Evolutionary conservation across 345 rosid species (phyloP).

Genomic region (Populus simonii): DNA sequence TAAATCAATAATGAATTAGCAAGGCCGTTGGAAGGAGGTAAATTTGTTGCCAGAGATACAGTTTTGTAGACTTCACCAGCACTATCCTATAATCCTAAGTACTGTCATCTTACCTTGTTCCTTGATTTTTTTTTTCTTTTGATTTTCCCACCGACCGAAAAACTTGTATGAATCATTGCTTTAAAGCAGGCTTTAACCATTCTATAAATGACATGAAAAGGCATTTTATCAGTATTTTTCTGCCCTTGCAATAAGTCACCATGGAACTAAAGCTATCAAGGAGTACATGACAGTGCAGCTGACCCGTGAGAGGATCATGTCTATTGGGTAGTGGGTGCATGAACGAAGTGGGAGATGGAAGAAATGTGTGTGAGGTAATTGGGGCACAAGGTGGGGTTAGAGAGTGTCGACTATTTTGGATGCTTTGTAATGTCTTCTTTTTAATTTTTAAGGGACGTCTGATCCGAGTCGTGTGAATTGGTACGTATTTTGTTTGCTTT

Average conservation of each 20-base stretch:
- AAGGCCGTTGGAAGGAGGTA: not conserved
- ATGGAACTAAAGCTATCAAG: constrained; percentile 1
- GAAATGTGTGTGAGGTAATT: not conserved
- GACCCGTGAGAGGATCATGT: constrained; percentile 7
- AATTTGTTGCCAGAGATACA: not conserved
- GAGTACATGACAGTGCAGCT: constrained; percentile 2
- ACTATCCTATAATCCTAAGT: not conserved
- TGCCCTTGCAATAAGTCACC: not conserved
- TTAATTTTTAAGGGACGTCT: constrained; percentile 14
- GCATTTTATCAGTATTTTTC: not conserved
- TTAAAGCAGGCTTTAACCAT: not conserved
- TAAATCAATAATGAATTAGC: not conserved
- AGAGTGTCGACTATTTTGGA: constrained; percentile 35
- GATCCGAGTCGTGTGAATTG: constrained; percentile 20
- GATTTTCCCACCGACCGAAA: not conserved
- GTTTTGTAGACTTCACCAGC: not conserved
- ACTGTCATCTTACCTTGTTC: not conserved
- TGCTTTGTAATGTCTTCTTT: constrained; percentile 26
- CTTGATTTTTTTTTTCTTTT: not conserved
- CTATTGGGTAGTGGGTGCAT: constrained; percentile 1
- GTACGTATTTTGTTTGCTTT: constrained; percentile 8
- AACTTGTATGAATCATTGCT: not conserved
- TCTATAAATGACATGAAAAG: not conserved
- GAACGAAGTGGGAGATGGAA: not conserved
- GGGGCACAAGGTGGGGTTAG: constrained; percentile 23